Evolutionary conservation across 345 rosid species (phyloP).

Genomic region (Isatis tinctoria): DNA sequence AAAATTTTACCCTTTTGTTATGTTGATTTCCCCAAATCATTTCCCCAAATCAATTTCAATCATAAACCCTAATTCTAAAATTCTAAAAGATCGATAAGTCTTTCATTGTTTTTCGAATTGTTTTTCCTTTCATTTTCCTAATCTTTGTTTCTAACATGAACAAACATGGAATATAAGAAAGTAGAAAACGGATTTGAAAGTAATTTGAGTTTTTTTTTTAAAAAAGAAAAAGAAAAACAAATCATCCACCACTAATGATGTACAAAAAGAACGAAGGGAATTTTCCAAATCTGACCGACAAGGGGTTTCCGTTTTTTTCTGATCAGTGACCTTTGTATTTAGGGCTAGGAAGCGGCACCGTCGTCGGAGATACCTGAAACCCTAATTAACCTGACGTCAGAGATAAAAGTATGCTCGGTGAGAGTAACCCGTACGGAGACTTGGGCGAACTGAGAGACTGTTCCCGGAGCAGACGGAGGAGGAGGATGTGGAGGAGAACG

Average conservation of each 20-base stretch:
- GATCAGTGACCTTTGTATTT: slow-evolving; percentile 53
- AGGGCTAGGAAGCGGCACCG: slow-evolving; percentile 73
- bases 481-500: slow-evolving; percentile 27
- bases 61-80: no score
- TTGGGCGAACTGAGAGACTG: slow-evolving; percentile 49
- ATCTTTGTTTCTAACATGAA: slow-evolving; percentile 24
- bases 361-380: slow-evolving; percentile 68
- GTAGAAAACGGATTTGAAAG: not conserved
- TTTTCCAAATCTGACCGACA: slow-evolving; percentile 8
- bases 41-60: no score
- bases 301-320: not conserved
- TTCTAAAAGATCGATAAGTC: no score
- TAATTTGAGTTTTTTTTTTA: not conserved
- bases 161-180: slow-evolving; percentile 15
- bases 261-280: slow-evolving; percentile 35
- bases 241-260: slow-evolving; percentile 30
- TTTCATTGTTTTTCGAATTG: no score
- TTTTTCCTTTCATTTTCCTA: slow-evolving; percentile 20
- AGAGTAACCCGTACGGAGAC: slow-evolving; percentile 56
- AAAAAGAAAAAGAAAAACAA: not conserved
- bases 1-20: no score
- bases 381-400: slow-evolving; percentile 54
- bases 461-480: slow-evolving; percentile 17
- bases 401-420: slow-evolving; percentile 60
- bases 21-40: no score